These are phyloP conservation scores for Yarrowia galli DNA, from an alignment of 1,139 yeast species.

Conservation along the genomic window DNA sequence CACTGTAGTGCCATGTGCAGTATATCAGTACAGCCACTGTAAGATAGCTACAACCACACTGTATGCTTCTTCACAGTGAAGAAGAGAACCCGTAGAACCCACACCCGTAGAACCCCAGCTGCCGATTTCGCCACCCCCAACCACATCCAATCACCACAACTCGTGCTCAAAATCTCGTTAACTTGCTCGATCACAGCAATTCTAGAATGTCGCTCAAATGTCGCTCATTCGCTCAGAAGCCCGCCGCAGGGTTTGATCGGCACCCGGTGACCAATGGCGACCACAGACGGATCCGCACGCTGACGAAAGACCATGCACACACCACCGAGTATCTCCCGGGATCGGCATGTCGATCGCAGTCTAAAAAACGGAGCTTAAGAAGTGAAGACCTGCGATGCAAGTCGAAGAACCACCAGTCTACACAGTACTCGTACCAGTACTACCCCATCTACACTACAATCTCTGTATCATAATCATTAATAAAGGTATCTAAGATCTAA, in stretches of 20 bases:
- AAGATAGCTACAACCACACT: no score
- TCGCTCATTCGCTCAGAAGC: constrained; percentile 4
- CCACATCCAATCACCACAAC: background rate
- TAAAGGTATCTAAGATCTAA: constrained; percentile 14
- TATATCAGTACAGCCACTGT: no score
- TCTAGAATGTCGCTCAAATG: constrained; percentile 34
- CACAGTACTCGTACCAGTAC: background rate
- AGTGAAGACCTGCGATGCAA: no score
- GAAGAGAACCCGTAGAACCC: no score
- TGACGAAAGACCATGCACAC: background rate
- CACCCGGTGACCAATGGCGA: background rate
- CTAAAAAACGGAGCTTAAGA: no score
- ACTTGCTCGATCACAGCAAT: constrained; percentile 22
- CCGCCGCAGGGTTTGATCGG: constrained; percentile 7
- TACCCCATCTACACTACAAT: background rate
- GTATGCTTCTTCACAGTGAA: no score
- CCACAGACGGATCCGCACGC: background rate
- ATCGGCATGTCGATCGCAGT: constrained; percentile 9
- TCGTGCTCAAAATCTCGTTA: background rate
- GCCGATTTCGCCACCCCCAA: no score
- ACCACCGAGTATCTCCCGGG: constrained; percentile 19
- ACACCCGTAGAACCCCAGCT: no score
- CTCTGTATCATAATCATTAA: constrained; percentile 11
- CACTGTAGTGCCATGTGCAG: no score
- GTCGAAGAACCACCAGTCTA: no score